A percentile compares a stretch with the other conserved stretches of the same genome.
Evolutionary conservation across 805 yeast species (phyloP).

Genomic region (Yarrowia keelungensis): DNA sequence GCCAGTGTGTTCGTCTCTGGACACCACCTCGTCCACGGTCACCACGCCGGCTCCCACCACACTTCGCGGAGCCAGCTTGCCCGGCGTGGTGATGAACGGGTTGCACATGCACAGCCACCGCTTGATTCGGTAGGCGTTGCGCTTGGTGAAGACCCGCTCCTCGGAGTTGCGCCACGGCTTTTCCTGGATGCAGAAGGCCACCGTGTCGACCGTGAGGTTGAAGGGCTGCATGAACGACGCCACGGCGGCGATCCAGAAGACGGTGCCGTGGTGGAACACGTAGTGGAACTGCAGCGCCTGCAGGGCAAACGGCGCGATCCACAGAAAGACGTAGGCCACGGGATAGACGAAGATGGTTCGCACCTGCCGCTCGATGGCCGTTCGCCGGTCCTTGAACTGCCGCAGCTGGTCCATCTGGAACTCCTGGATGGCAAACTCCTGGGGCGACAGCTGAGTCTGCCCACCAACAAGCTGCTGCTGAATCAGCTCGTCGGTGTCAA

Average conservation of each 20-base stretch:
- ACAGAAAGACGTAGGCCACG: conserved; percentile 73
- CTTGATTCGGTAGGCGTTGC: conserved; percentile 36
- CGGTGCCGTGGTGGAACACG: conserved; percentile 51
- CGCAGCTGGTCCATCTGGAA: conserved; percentile 58
- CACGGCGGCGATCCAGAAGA: conserved; percentile 67
- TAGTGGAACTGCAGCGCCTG: conserved; percentile 63
- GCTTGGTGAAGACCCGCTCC: conserved; percentile 39
- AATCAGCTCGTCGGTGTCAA: conserved; percentile 9
- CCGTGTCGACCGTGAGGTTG: conserved; percentile 75
- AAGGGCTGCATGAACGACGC: conserved; percentile 79
- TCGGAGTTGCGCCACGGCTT: conserved; percentile 37
- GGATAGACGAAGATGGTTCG: conserved; percentile 84
- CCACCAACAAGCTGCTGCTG: conserved; percentile 15
- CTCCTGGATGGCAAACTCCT: conserved; percentile 34
- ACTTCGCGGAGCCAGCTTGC: conserved; percentile 22
- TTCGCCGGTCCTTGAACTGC: conserved; percentile 65
- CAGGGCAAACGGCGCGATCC: conserved; percentile 80
- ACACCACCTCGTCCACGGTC: conserved; percentile 12
- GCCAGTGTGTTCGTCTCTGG: neutral
- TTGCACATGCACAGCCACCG: conserved; percentile 35
- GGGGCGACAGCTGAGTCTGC: conserved; percentile 23
- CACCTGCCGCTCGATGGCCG: conserved; percentile 75
- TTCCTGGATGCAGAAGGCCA: conserved; percentile 77
- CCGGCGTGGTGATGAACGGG: conserved; percentile 15
- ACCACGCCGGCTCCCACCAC: conserved; percentile 21